Evolutionary conservation across 352 stramenopile species (phyloP).

Genomic region (Pythium plurisporium): DNA sequence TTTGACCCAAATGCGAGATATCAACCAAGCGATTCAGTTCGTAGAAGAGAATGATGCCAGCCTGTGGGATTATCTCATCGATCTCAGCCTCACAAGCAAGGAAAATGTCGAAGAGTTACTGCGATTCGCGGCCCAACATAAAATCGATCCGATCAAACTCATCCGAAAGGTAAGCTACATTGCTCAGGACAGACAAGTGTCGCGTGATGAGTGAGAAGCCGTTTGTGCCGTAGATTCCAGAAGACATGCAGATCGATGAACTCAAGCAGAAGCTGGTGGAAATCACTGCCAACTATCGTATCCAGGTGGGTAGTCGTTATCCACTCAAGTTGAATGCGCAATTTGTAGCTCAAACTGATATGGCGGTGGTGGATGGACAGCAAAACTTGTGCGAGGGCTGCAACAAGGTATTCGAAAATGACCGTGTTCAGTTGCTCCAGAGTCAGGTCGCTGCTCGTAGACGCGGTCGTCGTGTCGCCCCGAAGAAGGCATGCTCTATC

Average conservation of each 20-base stretch:
- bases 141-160: conserved; percentile 83
- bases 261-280: conserved; percentile 78
- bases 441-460: conserved; percentile 63
- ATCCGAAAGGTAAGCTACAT: conserved; percentile 58
- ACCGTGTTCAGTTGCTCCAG: conserved; percentile 65
- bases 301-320: conserved; percentile 47
- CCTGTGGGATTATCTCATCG: conserved; percentile 83
- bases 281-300: conserved; percentile 76
- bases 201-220: neutral
- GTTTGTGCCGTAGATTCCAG: conserved; percentile 45
- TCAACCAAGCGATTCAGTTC: conserved; percentile 82
- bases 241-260: conserved; percentile 78
- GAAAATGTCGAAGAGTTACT: conserved; percentile 73
- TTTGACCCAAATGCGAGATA: conserved; percentile 72
- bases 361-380: conserved; percentile 17
- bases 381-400: conserved; percentile 74
- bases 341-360: neutral
- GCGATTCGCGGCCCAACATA: conserved; percentile 67
- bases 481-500: conserved; percentile 56
- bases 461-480: conserved; percentile 51
- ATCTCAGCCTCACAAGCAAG: conserved; percentile 70
- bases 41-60: conserved; percentile 72
- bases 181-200: too few species aligned
- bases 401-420: conserved; percentile 75
- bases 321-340: neutral